Base-by-base conservation (phyloP, 306 rosid species). In the Cucurbita maxima region DNA sequence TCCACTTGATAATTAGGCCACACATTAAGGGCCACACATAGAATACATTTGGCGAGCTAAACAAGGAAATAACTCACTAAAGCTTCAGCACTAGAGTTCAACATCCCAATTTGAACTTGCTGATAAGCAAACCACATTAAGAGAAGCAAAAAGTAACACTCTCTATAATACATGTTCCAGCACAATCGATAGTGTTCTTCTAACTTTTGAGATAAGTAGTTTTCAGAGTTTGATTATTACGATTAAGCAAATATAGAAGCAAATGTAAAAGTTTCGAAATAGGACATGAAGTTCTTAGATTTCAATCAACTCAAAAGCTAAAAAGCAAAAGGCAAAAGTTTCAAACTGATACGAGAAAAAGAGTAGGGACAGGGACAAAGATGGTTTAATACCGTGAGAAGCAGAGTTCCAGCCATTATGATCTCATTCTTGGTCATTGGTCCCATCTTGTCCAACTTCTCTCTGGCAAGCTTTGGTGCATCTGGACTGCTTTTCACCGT, bases 401-500 rank as follows among this genome's bases (percentile, higher is more conserved):
- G 78, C 72, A 95, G 85, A 62, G 99, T 95, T 50, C 76, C 87
- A 18, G 97, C 85, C 99, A 95, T 95, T 60, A 91, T 88, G 76
- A 88, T 85, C 88, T 95, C 99, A 37, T 88, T 79, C 16, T 79
- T 77, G 1, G 84, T 70, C 99, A 94, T 86, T 3, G 99, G 89
- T 13, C 99, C 99, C 99, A 94, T 94, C 75, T 82, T 88, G 82
- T 78, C 81, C 86, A 94, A 80, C 88, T 79, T 89, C 86, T 94
- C 97, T 82, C 66, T 81, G 0, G 97, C 99, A 72, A 94, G 92
- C 85, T 86, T 91, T 6, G 99, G 99, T 10, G 97, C 99, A 41
- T 94, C 97, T 1, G 97, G 99, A 58, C 99, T 94, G 44, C 79
- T 78, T 80, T 91, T 94, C 66, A 94, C 86, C 0, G 89, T 78